A percentile compares a stretch with the other conserved stretches of the same genome.
These are phyloP conservation scores for Sonneratia alba DNA, from an alignment of 345 rosid genomes.

Conservation along the genomic window DNA sequence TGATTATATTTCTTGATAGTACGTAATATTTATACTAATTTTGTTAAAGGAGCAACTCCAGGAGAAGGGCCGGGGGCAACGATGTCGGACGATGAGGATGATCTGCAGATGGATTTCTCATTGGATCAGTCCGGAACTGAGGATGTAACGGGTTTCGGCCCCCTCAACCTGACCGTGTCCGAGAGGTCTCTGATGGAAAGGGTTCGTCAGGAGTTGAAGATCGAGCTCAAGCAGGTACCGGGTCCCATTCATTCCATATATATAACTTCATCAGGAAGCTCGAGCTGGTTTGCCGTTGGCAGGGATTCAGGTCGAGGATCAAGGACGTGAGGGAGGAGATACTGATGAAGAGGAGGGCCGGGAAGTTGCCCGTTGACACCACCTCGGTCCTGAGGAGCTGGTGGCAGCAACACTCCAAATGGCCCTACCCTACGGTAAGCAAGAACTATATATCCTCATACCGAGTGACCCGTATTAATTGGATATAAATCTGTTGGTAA, in stretches of 20 bases:
- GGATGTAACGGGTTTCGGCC: slow-evolving; percentile 86
- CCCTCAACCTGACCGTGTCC: slow-evolving; percentile 82
- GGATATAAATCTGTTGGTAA: too few species aligned
- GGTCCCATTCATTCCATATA: too few species aligned
- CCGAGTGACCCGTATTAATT: too few species aligned
- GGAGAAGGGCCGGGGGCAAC: slow-evolving; percentile 91
- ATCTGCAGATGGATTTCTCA: slow-evolving; percentile 70
- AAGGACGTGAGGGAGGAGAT: slow-evolving; percentile 98
- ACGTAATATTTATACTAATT: too few species aligned
- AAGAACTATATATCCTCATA: too few species aligned
- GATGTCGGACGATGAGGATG: slow-evolving; percentile 95
- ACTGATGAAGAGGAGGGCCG: slow-evolving; percentile 88
- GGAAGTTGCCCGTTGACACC: slow-evolving; percentile 94
- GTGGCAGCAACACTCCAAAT: slow-evolving; percentile 98
- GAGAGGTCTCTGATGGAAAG: slow-evolving; percentile 97
- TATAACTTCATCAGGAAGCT: too few species aligned
- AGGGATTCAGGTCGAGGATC: slow-evolving; percentile 92
- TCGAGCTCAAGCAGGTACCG: slow-evolving; percentile 81
- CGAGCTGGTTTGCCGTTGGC: slow-evolving; percentile 2
- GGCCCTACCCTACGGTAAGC: slow-evolving; percentile 94
- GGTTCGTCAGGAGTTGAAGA: slow-evolving; percentile 84
- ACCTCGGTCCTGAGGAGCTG: slow-evolving; percentile 82
- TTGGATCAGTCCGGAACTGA: slow-evolving; percentile 66
- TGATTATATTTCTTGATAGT: too few species aligned
- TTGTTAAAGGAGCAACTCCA: slow-evolving; percentile 43